Evolutionary conservation across 768 basidiomycete genomes (phyloP).

Genomic region (Tricholoma furcatifolium): DNA sequence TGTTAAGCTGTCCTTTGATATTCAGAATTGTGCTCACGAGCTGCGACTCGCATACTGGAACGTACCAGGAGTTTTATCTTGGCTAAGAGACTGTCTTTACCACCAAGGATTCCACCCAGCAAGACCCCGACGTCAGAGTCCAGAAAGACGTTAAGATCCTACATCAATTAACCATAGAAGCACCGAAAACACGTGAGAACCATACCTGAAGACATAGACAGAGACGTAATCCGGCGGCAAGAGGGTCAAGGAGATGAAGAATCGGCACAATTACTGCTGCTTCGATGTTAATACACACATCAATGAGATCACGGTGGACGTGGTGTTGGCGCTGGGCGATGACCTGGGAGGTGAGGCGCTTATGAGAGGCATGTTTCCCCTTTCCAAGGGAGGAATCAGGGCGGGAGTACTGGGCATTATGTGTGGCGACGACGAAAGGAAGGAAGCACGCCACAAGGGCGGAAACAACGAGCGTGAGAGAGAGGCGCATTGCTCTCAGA

Average conservation of each 20-base stretch:
- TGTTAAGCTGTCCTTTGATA: constrained; percentile 13
- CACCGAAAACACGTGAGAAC: too few species aligned
- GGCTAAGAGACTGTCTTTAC: constrained; percentile 14
- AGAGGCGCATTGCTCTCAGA: constrained; percentile 15
- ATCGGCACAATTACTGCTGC: constrained; percentile 12
- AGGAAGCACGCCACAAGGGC: constrained; percentile 15
- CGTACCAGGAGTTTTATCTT: constrained; percentile 17
- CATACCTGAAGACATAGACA: constrained; percentile 19
- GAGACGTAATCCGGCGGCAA: constrained; percentile 13
- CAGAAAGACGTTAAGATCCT: constrained; percentile 19
- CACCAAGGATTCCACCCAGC: constrained; percentile 16
- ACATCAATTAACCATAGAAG: too few species aligned
- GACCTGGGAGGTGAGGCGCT: constrained; percentile 4
- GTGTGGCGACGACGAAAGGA: constrained; percentile 8
- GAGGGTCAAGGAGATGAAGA: constrained; percentile 15
- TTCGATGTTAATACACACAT: constrained; percentile 17
- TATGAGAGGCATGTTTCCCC: constrained; percentile 7
- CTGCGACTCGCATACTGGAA: background rate
- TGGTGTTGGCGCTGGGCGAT: constrained; percentile 17
- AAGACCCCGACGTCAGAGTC: constrained; percentile 16
- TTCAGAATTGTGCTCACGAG: background rate
- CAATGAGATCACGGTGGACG: constrained; percentile 18
- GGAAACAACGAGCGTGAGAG: constrained; percentile 17
- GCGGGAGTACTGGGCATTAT: constrained; percentile 12
- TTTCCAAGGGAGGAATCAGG: constrained; percentile 1